Evolutionary conservation across 768 basidiomycete species (phyloP).

Genomic region (Lepiota venenata): DNA sequence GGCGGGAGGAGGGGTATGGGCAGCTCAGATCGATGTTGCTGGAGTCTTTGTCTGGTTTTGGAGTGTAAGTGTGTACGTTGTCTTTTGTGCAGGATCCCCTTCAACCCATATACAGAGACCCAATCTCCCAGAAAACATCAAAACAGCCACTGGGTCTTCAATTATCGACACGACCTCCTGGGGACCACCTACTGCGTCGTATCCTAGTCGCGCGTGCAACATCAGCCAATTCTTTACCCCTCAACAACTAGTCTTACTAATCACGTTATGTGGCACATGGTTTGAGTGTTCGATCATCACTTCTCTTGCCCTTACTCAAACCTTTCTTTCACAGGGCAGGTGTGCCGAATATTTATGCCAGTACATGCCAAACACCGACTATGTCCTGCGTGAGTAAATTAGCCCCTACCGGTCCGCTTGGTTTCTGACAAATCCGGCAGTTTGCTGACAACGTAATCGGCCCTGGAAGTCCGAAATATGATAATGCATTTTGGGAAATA

Average conservation of each 20-base stretch:
- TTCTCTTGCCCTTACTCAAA: neutral
- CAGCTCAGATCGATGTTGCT: slow-evolving; percentile 62
- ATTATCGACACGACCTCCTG: slow-evolving; percentile 39
- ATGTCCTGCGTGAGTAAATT: slow-evolving; percentile 33
- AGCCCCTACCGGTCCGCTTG: neutral
- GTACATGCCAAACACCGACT: slow-evolving; percentile 37
- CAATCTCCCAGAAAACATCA: slow-evolving; percentile 37
- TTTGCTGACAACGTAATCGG: slow-evolving; percentile 46
- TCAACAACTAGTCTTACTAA: slow-evolving; percentile 66
- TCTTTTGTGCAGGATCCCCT: neutral
- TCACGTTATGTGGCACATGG: slow-evolving; percentile 58
- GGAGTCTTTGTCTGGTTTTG: slow-evolving; percentile 43
- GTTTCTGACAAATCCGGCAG: slow-evolving; percentile 9
- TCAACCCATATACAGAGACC: slow-evolving; percentile 29
- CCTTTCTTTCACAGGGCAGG: slow-evolving; percentile 34
- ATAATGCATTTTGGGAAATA: slow-evolving; percentile 59
- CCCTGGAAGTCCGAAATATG: slow-evolving; percentile 38
- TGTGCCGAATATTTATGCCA: slow-evolving; percentile 34
- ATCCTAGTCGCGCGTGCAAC: slow-evolving; percentile 52
- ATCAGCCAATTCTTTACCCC: slow-evolving; percentile 54
- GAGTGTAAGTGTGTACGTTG: slow-evolving; percentile 29
- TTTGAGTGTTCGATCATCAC: slow-evolving; percentile 12
- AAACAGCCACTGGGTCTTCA: slow-evolving; percentile 29
- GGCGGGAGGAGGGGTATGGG: slow-evolving; percentile 74
- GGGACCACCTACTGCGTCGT: slow-evolving; percentile 66